Base-by-base conservation (phyloP, 2,329 filamentous ascomycete genomes). In the Microsporum audouinii region DNA sequence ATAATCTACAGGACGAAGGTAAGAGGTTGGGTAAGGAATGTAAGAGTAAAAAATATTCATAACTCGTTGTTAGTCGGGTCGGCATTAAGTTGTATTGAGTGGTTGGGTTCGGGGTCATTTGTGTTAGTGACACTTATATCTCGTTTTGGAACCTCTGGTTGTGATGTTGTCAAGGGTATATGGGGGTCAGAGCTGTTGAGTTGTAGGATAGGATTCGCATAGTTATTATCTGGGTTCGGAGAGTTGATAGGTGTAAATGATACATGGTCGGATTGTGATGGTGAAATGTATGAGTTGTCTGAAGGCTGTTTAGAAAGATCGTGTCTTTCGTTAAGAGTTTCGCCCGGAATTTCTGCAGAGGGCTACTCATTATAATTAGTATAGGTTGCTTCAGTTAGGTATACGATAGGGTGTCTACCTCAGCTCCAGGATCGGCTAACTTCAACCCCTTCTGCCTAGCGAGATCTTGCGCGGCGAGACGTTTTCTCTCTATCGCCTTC, bases 361-460 rank as follows among this genome's bases (percentile, higher is more conserved):
- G 39, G 39, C 39, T 43, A 14, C 39, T 6, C 10, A 43, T 43
- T 43, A 14, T 43, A 12, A 43, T 7, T 14, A 43, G n/a, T 5
- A 23, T 1, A 23, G 17, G 17, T 14, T 43, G 39, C 39, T 43
- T 43, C 39, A 43, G 17, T 14, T 14, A 43, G 5, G 5, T 7
- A 51, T 51, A 29, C 23, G 29, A 10, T 33, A 33, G 10, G 23
- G 23, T 49, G 60, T 65, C 60, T 69, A 76, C 75, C 69, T 68
- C 66, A 57, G 69, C 60, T 38, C 66, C 66, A 27, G 64, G 61
- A 12, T 65, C 65, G 57, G 69, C 65, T 49, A 70, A 57, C 34
- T 68, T 70, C 14, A 86, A 68, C 1, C 84, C 84, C 33, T 80
- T 77, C 62, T 78, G 77, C 8, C 78, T 66, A 7, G 84, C 84